A percentile compares a stretch with the other conserved stretches of the same genome.
These are phyloP conservation scores for Cystobasidiaceae sp. DNA, from an alignment of 1,284 basidiomycete genomes.

Conservation along the genomic window DNA sequence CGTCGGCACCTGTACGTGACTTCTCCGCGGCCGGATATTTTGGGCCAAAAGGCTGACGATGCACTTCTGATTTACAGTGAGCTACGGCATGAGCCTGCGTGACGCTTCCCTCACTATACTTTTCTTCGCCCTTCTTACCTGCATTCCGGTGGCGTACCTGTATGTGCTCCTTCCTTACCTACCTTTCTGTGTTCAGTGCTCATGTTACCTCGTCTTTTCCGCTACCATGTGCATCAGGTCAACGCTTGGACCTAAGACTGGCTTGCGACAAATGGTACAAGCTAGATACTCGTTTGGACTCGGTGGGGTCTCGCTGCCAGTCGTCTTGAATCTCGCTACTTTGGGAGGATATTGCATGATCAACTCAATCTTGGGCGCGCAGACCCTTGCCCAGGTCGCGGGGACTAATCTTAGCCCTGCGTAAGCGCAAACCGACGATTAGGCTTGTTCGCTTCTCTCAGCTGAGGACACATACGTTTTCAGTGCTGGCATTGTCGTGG, in stretches of 20 bases:
- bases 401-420: constrained; percentile 44
- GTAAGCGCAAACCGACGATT: neutral
- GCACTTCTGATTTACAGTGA: constrained; percentile 6
- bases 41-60: neutral
- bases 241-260: constrained; percentile 78
- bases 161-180: too few relatives aligned
- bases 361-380: constrained; percentile 70
- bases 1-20: constrained; percentile 19
- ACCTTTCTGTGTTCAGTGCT: too few relatives aligned
- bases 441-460: neutral
- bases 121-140: constrained; percentile 65
- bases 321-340: constrained; percentile 58
- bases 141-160: constrained; percentile 58
- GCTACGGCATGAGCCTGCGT: constrained; percentile 44
- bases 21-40: neutral
- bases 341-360: constrained; percentile 71
- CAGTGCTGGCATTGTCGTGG: constrained; percentile 78
- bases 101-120: constrained; percentile 68
- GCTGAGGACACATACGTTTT: constrained; percentile 42
- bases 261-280: constrained; percentile 81
- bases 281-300: constrained; percentile 68
- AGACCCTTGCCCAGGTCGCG: constrained; percentile 66
- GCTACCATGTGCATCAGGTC: constrained; percentile 37
- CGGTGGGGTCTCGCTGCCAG: constrained; percentile 58
- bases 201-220: neutral